Base-by-base conservation (phyloP, 441 rosid genomes). In the Raphanus hybrid region DNA sequence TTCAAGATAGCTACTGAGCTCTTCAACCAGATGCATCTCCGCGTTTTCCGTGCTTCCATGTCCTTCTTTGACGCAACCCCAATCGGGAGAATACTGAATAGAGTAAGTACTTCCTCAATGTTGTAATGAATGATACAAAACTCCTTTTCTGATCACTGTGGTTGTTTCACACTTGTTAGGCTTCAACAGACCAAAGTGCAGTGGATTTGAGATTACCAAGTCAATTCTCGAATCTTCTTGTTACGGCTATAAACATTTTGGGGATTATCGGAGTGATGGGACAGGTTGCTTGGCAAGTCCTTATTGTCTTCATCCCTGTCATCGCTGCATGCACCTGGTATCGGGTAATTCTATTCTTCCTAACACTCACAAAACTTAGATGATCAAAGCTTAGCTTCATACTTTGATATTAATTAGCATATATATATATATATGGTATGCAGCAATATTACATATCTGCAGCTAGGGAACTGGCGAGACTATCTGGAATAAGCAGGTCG, bases 11-110 rank as follows among this genome's bases (percentile, higher is more conserved):
- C 99, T 26, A 88, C 91, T 39, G 68, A 84, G 52, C 90, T 91
- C 78, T 95, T 95, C 70, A 81, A 87, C 54, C 90, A 89, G 67
- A 89, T 92, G 99, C 99, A 91, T 84, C 66, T 69, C 3, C 80
- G 90, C 78, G 79, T 95, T 71, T 95, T 92, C 70, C 98, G 91
- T 3, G 93, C 98, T 2, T 89, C 98, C 66, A 92, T 91, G 96
- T 89, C 94, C 4, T 95, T 92, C 85, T 95, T 91, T 82, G 98
- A 95, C 84, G 81, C 98, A 43, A 95, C 99, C 1, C 98, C 98
- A 12, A 88, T 91, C 3, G 98, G 96, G 63, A 77, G 98, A 75
- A 93, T 93, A 43, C 80, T 95, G 8, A 95, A 89, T 73, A 85
- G 99, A 78, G 99, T 91, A 78, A 76, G 92, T 69, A 68, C 37